Conservation (phyloP, 805 yeast genomes). For the Dipodascus albidus region DNA sequence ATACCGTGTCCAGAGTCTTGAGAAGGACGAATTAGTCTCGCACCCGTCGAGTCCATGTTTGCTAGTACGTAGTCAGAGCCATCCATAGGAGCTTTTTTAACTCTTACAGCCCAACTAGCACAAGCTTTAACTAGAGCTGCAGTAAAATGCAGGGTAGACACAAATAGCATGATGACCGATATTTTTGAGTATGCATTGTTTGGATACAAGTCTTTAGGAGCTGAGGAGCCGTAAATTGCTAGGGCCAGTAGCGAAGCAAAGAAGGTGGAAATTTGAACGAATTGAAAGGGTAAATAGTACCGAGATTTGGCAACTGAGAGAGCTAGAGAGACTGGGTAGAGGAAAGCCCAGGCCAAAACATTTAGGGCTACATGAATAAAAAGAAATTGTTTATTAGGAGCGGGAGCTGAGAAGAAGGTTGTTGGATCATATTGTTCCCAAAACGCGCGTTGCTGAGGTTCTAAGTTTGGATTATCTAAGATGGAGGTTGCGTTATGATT, state of each 20-base stretch:
- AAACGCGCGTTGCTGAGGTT: slow-evolving; percentile 59
- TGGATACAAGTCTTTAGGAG: slow-evolving; percentile 59
- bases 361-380: slow-evolving; percentile 41
- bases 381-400: slow-evolving; percentile 41
- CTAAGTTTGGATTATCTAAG: slow-evolving; percentile 25
- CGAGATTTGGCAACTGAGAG: slow-evolving; percentile 31
- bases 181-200: slow-evolving; percentile 59
- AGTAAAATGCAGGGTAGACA: slow-evolving; percentile 41
- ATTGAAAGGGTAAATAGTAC: slow-evolving; percentile 46
- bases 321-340: slow-evolving; percentile 40
- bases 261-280: slow-evolving; percentile 37
- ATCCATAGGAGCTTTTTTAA: slow-evolving; percentile 19
- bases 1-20: slow-evolving; percentile 17
- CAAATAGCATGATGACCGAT: slow-evolving; percentile 46
- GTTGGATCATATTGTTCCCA: slow-evolving; percentile 78
- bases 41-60: slow-evolving; percentile 2
- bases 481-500: neutral
- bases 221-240: slow-evolving; percentile 45
- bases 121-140: slow-evolving; percentile 41
- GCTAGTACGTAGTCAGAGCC: slow-evolving; percentile 22
- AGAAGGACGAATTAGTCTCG: slow-evolving; percentile 10
- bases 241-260: slow-evolving; percentile 43
- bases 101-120: slow-evolving; percentile 30
- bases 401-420: slow-evolving; percentile 46
- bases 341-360: slow-evolving; percentile 33